phyloP scores from a whole-genome alignment of 768 basidiomycete genomes.

The Heimioporus sp. region DNA sequence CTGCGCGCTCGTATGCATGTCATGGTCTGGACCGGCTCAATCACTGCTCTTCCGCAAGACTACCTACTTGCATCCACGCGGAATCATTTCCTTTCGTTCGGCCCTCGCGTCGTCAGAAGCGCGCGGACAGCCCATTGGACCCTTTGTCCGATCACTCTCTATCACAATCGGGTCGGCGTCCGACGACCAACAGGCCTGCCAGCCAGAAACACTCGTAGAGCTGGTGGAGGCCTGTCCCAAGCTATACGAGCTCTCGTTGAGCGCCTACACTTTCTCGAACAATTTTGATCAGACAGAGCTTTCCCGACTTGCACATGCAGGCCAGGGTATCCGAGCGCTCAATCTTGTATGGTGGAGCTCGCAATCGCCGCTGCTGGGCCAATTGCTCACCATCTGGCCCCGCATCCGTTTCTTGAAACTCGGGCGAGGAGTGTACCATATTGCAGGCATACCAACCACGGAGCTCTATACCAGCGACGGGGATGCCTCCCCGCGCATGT shows the following conservation, averaged over 20 bases:
- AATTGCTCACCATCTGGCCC: slow-evolving; percentile 39
- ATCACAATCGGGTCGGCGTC: slow-evolving; percentile 11
- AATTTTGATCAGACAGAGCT: slow-evolving; percentile 27
- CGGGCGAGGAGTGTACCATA: background rate
- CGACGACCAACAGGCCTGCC: too few relatives aligned
- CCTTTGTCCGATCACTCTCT: slow-evolving; percentile 6
- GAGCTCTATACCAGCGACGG: background rate
- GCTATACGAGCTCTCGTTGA: slow-evolving; percentile 35
- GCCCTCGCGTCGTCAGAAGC: slow-evolving; percentile 14
- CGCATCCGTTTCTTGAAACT: slow-evolving; percentile 36
- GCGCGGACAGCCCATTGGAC: slow-evolving; percentile 13
- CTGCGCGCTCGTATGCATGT: slow-evolving; percentile 25
- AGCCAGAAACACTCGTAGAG: slow-evolving; percentile 5
- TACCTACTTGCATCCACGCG: background rate
- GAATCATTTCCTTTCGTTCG: slow-evolving; percentile 9
- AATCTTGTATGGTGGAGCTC: slow-evolving; percentile 32
- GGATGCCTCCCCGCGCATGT: slow-evolving; percentile 2
- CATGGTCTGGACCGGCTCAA: slow-evolving; percentile 29
- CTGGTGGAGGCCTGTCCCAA: slow-evolving; percentile 27
- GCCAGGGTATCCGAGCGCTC: slow-evolving; percentile 32
- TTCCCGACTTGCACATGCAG: slow-evolving; percentile 21
- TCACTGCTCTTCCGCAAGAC: slow-evolving; percentile 27
- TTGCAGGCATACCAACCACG: slow-evolving; percentile 2
- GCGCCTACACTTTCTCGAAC: slow-evolving; percentile 21
- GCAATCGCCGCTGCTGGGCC: slow-evolving; percentile 43